A percentile compares a stretch with the other conserved stretches of the same genome.
phyloP scores from a whole-genome alignment of 371 early-diverging fungal genomes.

The Ordospora colligata region DNA sequence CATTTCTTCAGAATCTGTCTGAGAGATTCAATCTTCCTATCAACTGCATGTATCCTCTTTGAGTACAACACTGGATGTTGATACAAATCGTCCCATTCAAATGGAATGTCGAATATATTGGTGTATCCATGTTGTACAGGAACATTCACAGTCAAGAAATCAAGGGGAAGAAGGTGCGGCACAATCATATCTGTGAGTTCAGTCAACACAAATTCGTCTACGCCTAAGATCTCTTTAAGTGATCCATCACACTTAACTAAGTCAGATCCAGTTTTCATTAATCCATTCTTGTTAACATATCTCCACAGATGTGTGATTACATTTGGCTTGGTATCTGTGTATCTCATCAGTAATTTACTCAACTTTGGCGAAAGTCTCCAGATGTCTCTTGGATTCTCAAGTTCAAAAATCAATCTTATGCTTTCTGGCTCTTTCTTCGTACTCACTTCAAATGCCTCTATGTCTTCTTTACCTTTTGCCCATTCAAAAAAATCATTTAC shows the following conservation, averaged over 20 bases:
- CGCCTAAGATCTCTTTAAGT: slow-evolving; percentile 31
- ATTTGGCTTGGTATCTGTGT: slow-evolving; percentile 41
- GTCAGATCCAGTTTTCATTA: slow-evolving; percentile 4
- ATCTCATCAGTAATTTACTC: slow-evolving; percentile 6
- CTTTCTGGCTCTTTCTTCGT: background rate
- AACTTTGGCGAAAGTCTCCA: slow-evolving; percentile 33
- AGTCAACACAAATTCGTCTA: slow-evolving; percentile 36
- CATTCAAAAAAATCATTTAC: slow-evolving; percentile 38
- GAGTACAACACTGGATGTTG: slow-evolving; percentile 52
- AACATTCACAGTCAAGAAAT: slow-evolving; percentile 44
- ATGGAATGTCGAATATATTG: slow-evolving; percentile 46
- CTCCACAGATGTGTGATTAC: slow-evolving; percentile 44
- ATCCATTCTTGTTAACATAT: slow-evolving; percentile 34
- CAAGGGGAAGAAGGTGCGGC: slow-evolving; percentile 39
- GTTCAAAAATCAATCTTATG: slow-evolving; percentile 26
- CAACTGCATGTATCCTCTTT: slow-evolving; percentile 47
- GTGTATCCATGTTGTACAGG: slow-evolving; percentile 5
- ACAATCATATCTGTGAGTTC: slow-evolving; percentile 26
- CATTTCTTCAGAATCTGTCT: slow-evolving; percentile 42
- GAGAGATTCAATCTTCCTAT: slow-evolving; percentile 57
- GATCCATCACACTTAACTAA: slow-evolving; percentile 23
- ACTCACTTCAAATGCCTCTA: slow-evolving; percentile 32
- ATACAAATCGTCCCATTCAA: slow-evolving; percentile 55
- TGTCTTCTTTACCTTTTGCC: slow-evolving; percentile 15
- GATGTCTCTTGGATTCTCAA: slow-evolving; percentile 37